A percentile compares a stretch with the other conserved stretches of the same genome.
phyloP scores from a whole-genome alignment of 192 early-diverging fungal species.

The Mortierella antarctica region DNA sequence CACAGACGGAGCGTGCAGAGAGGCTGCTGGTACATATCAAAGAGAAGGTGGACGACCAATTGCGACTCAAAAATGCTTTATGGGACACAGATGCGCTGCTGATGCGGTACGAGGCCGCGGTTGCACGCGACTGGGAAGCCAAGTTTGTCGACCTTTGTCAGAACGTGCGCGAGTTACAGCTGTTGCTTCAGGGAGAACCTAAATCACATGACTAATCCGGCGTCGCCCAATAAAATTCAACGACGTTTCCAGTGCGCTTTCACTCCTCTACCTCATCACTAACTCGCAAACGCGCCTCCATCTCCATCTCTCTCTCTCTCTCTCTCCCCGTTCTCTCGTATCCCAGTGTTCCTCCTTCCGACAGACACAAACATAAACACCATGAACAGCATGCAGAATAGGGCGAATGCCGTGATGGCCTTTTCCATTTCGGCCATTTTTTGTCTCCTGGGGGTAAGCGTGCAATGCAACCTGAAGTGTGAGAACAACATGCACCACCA shows the following conservation, averaged over 20 bases:
- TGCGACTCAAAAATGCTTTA: background rate
- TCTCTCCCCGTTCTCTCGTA: background rate
- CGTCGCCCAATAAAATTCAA: too few relatives aligned
- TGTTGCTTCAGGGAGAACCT: too few relatives aligned
- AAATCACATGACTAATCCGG: too few relatives aligned
- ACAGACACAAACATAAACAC: background rate
- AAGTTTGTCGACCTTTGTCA: background rate
- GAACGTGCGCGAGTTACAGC: background rate
- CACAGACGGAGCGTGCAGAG: background rate
- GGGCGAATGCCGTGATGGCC: constrained; percentile 68
- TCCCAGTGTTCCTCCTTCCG: too few relatives aligned
- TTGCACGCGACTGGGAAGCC: constrained; percentile 1
- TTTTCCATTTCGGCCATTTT: constrained; percentile 72
- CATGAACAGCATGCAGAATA: constrained; percentile 60
- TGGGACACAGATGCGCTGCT: background rate
- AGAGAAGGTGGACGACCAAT: background rate
- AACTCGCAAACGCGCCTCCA: background rate
- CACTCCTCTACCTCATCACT: background rate
- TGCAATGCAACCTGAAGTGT: background rate
- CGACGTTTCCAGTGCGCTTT: too few relatives aligned
- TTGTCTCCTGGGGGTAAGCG: constrained; percentile 58
- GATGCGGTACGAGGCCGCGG: background rate
- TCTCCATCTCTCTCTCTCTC: background rate
- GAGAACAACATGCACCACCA: background rate
- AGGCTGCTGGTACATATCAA: background rate